Percentiles rank a stretch among this genome's conserved stretches.
Conservation (phyloP, 306 rosid species). For the Cyamopsis tetragonoloba region DNA sequence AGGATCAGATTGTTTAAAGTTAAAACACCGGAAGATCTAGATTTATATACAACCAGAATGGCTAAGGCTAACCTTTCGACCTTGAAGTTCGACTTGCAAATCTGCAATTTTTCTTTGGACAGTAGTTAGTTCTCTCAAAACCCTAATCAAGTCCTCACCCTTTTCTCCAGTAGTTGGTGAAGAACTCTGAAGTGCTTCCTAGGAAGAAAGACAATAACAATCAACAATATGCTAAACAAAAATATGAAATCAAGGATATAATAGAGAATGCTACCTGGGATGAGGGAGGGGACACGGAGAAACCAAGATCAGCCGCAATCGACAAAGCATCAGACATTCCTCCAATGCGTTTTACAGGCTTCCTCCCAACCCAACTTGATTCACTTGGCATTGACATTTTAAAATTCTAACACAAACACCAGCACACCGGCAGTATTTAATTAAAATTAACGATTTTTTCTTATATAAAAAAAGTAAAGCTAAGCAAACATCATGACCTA, state of each 20-base stretch:
- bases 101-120: conserved; percentile 92
- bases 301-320: conserved; percentile 88
- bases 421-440: no score
- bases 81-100: conserved; percentile 97
- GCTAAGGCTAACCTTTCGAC: conserved; percentile 62
- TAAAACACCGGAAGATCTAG: not conserved
- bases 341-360: conserved; percentile 77
- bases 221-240: not conserved
- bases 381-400: conserved; percentile 67
- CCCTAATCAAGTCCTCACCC: conserved; percentile 80
- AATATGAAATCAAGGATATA: not conserved
- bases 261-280: conserved; percentile 46
- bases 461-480: not conserved
- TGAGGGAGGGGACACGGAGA: conserved; percentile 55
- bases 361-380: conserved; percentile 80
- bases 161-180: conserved; percentile 59
- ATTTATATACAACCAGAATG: conserved; percentile 7
- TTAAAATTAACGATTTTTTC: not conserved
- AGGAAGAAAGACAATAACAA: not conserved
- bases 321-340: conserved; percentile 92
- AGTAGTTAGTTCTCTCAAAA: conserved; percentile 74
- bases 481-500: no score
- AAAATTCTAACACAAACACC: not conserved
- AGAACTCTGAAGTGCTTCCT: conserved; percentile 67
- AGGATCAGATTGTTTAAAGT: not conserved